Conservation (phyloP, 805 yeast species). For the Wickerhamomyces mucosus region DNA sequence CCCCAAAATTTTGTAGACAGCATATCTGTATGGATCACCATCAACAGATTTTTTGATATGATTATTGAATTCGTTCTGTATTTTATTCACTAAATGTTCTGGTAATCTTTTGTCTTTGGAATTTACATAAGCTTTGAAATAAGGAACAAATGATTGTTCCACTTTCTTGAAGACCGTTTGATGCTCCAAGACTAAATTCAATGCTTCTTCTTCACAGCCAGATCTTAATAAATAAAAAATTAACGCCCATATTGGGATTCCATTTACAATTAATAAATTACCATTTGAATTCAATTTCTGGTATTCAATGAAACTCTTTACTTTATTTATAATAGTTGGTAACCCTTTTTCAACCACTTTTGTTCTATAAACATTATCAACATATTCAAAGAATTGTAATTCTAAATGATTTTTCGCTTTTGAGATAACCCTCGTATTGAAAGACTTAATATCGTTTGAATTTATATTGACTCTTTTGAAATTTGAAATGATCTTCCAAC, state of each 20-base stretch:
- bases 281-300: slow-evolving; percentile 34
- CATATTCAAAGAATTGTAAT: slow-evolving; percentile 64
- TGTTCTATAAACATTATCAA: slow-evolving; percentile 54
- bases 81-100: slow-evolving; percentile 54
- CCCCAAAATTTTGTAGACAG: slow-evolving; percentile 88
- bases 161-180: slow-evolving; percentile 70
- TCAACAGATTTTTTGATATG: slow-evolving; percentile 59
- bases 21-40: slow-evolving; percentile 84
- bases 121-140: slow-evolving; percentile 60
- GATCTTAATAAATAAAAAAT: slow-evolving; percentile 78
- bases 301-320: slow-evolving; percentile 49
- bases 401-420: slow-evolving; percentile 60
- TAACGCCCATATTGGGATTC: slow-evolving; percentile 90
- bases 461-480: slow-evolving; percentile 19
- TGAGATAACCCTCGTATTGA: slow-evolving; percentile 31
- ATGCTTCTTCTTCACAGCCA: slow-evolving; percentile 74
- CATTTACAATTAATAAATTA: slow-evolving; percentile 62
- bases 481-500: slow-evolving; percentile 57
- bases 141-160: slow-evolving; percentile 76
- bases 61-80: slow-evolving; percentile 76
- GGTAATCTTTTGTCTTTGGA: slow-evolving; percentile 48
- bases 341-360: slow-evolving; percentile 51
- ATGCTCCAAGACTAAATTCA: slow-evolving; percentile 54
- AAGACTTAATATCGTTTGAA: slow-evolving; percentile 13
- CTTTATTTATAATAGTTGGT: slow-evolving; percentile 65